Evolutionary conservation across 163 green algal genomes (phyloP), one percentile per base, ranked within the genome.

Genomic region (Scenedesmus sp.): DNA sequence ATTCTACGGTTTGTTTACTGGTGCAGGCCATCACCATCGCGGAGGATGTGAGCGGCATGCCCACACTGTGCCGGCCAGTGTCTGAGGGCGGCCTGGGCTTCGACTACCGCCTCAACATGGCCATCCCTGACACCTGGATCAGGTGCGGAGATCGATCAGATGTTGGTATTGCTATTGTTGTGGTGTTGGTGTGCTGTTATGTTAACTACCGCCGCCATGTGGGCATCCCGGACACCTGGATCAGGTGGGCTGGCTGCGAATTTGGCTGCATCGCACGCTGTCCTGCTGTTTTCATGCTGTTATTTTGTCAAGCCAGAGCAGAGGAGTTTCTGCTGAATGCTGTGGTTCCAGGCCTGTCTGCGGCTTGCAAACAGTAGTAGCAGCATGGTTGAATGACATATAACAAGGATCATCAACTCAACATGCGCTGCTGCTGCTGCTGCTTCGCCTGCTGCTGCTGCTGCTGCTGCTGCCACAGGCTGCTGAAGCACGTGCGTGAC

Each of bases 51-150:
- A 95, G 91, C 26, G 95, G 95, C 83, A 99, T 99, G 98, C 98
- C 98, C 4, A 96, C 92, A 3, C 91, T 99, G 57, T 97, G 96
- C 93, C 94, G 96, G 26, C 96, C 97, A 1, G 98, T 99, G 79
- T 0, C 81, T 0, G 97, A 99, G 93, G 97, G 98, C 59, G 98
- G 98, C 4, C 82, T 98, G 15, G 98, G 98, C 55, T 99, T 99
- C 89, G 97, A 99, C 94, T 97, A 96, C 91, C 87, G 95, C 2
- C 92, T 97, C 60, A 92, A 84, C 90, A 97, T 96, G 95, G 94
- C 92, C 46, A 95, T 96, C 62, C 98, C 98, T 26, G 98, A 99
- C 94, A 97, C 97, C 64, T 99, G 98, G 98, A 98, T 99, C 87
- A 94, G 97, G 84, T 92, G 97, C 55, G 85, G 95, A 46, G 34